These are phyloP conservation scores for Monilinia laxa DNA, from an alignment of 2,329 filamentous ascomycete species.

Conservation along the genomic window DNA sequence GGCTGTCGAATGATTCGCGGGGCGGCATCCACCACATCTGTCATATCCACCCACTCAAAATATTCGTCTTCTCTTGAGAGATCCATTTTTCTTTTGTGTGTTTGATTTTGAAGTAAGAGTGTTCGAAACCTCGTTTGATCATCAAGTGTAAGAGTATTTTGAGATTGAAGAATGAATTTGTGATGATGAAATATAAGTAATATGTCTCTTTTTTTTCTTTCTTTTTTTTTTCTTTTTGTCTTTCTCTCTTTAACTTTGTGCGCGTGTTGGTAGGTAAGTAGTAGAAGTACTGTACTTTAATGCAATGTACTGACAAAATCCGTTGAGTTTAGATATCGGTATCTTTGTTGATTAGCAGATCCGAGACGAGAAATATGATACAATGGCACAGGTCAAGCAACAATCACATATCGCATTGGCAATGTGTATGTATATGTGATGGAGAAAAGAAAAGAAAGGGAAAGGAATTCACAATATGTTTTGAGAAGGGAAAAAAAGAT, in stretches of 20 bases:
- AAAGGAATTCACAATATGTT: not conserved
- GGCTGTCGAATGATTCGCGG: constrained; percentile 22
- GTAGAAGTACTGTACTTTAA: not conserved
- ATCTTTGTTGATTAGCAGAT: not conserved
- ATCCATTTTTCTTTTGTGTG: constrained; percentile 10
- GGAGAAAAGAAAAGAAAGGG: not conserved
- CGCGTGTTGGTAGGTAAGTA: not conserved
- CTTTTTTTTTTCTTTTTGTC: too few relatives aligned
- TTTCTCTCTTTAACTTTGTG: not conserved
- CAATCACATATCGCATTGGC: too few relatives aligned
- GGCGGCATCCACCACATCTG: constrained; percentile 11
- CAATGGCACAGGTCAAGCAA: too few relatives aligned
- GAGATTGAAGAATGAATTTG: not conserved
- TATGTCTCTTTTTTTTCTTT: not conserved
- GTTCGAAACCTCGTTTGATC: not conserved
- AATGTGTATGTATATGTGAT: not conserved
- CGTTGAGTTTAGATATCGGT: not conserved
- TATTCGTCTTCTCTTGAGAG: constrained; percentile 22
- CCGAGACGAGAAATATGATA: not conserved
- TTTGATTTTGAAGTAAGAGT: not conserved
- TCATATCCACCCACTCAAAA: constrained; percentile 20
- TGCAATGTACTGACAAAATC: not conserved
- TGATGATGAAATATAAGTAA: not conserved
- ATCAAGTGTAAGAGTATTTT: not conserved
- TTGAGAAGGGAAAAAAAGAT: too few relatives aligned